Percentiles rank a stretch among this genome's conserved stretches.
Evolutionary conservation across 352 stramenopile genomes (phyloP).

Genomic region (Elongisporangium undulatum): DNA sequence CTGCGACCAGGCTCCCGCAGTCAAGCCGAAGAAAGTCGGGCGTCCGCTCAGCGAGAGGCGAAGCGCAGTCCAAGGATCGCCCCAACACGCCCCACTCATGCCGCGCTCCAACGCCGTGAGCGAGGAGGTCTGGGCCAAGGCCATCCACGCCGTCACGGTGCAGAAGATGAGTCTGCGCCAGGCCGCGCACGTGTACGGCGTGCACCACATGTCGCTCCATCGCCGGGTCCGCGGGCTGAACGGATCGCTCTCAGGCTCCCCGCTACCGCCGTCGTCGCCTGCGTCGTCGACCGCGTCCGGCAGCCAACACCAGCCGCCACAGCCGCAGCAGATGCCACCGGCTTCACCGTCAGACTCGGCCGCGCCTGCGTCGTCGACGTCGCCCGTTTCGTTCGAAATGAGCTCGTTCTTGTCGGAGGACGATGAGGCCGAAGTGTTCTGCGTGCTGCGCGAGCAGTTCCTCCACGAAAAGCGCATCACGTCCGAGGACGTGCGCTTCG

Average conservation of each 20-base stretch:
- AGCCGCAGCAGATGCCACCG: neutral
- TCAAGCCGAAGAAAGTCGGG: neutral
- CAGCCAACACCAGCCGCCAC: neutral
- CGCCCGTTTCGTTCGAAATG: slow-evolving; percentile 9
- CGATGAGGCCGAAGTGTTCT: slow-evolving; percentile 33
- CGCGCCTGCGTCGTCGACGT: neutral
- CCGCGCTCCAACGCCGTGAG: slow-evolving; percentile 15
- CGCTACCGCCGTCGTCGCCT: neutral
- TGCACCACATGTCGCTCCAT: slow-evolving; percentile 44
- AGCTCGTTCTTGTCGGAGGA: slow-evolving; percentile 16
- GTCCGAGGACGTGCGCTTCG: slow-evolving; percentile 43
- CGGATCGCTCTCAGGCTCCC: neutral
- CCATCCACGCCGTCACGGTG: slow-evolving; percentile 35
- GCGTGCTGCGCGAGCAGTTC: slow-evolving; percentile 34
- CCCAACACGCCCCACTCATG: slow-evolving; percentile 6
- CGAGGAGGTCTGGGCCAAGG: slow-evolving; percentile 35
- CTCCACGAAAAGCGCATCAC: slow-evolving; percentile 33
- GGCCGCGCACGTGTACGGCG: slow-evolving; percentile 32
- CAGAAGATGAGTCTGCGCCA: slow-evolving; percentile 41
- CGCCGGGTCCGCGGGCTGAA: slow-evolving; percentile 12
- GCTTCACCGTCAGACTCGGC: neutral
- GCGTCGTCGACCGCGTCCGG: neutral
- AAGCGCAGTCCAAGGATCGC: too few species aligned
- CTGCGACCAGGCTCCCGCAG: too few species aligned
- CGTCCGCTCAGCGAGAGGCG: neutral